Evolutionary conservation across 2,329 filamentous ascomycete genomes (phyloP), one percentile per base, ranked within the genome.

Genomic region (Hortaea werneckii): DNA sequence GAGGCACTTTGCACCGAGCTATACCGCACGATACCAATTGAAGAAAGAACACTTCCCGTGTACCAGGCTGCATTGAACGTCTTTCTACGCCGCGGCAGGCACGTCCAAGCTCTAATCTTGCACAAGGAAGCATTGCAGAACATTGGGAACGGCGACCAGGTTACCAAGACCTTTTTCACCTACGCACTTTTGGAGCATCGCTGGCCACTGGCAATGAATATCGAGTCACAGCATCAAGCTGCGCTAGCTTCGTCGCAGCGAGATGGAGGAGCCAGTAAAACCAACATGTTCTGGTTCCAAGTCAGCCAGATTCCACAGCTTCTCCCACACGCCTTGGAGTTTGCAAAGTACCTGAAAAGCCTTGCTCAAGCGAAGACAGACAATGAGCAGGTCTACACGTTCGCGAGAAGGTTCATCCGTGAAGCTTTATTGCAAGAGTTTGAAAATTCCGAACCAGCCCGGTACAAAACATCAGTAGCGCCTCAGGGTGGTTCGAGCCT

Each of bases 71-170:
- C 49, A 11, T 32, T 55, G 8, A 34, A 44, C 10, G 50, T 47
- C 4, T 52, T 57, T 41, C 29, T 58, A 6, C 47, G 52, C 10
- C 50, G 51, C 7, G 32, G 43, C 12, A 29, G 50, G n/a, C 43
- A 43, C 11, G 46, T 43, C 5, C 42, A 49, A 10, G 52, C 53
- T n/a, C 28, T 46, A 10, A 47, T 44, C 7, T 40, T 57, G 29
- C 58, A 61, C 37, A 39, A 32, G n/a, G 58, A 61, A 39, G 59
- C 58, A 10, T 40, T 62, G n/a, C 34, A 38, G 11, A 54, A 50
- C 44, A 50, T 59, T 7, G 30, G 45, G 6, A 58, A 59, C 32
- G 55, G 50, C 27, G 43, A 50, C 41, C 51, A 54, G 28, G 45
- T 60, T 7, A 53, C 56, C 10, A 49, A 46, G 12, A 42, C 43